Evolutionary conservation across 2,329 filamentous ascomycete genomes (phyloP).

Genomic region (Monilinia fructicola): DNA sequence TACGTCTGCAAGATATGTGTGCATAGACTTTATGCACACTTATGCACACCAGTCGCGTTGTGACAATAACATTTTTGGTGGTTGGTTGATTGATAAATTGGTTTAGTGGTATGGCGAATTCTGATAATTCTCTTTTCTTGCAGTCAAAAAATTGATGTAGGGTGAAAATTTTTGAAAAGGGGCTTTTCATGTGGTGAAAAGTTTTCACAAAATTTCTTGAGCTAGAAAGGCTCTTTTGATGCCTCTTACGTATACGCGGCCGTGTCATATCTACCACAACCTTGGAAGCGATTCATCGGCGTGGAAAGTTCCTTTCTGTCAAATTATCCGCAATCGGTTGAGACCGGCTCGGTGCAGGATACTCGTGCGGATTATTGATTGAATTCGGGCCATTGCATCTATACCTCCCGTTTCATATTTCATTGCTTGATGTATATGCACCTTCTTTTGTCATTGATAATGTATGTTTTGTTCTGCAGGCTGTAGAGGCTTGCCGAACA

Average conservation of each 20-base stretch:
- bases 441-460: background rate
- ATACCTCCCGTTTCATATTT: background rate
- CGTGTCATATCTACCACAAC: no score
- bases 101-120: no score
- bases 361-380: background rate
- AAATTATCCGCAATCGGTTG: background rate
- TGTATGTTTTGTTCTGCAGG: background rate
- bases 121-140: background rate
- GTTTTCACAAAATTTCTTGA: background rate
- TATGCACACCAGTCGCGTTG: conserved; percentile 3
- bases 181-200: background rate
- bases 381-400: background rate
- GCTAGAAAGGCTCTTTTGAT: background rate
- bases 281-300: background rate
- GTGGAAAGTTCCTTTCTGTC: background rate
- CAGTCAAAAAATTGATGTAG: background rate
- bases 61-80: background rate
- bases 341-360: background rate
- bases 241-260: background rate
- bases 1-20: background rate
- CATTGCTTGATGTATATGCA: conserved; percentile 6
- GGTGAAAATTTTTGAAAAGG: background rate
- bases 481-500: background rate
- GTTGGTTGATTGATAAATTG: background rate
- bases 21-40: background rate